Conservation (phyloP, 2,329 filamentous ascomycete genomes). For the Xylaria sp. region DNA sequence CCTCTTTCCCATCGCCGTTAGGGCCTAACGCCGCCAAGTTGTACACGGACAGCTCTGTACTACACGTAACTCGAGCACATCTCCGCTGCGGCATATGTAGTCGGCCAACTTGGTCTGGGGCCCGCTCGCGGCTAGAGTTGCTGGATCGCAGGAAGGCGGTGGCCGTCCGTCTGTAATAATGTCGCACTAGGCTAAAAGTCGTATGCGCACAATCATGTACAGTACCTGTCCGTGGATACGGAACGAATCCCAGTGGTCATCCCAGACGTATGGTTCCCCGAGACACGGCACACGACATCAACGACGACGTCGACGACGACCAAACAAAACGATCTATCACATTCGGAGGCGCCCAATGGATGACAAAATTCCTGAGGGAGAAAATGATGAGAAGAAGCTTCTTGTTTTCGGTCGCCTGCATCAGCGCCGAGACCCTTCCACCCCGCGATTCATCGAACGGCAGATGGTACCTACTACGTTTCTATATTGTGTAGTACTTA, state of each 20-base stretch:
- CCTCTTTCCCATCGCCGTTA: slow-evolving; percentile 1
- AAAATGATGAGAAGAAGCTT: slow-evolving; percentile 6
- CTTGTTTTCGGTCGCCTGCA: slow-evolving; percentile 11
- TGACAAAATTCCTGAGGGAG: neutral
- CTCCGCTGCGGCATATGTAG: slow-evolving; percentile 2
- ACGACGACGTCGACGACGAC: neutral
- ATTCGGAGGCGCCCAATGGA: slow-evolving; percentile 9
- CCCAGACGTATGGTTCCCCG: slow-evolving; percentile 10
- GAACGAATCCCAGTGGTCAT: slow-evolving; percentile 13
- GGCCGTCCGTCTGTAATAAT: neutral
- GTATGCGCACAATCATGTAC: slow-evolving; percentile 22
- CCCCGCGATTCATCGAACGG: slow-evolving; percentile 25
- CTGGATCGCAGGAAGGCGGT: slow-evolving; percentile 1
- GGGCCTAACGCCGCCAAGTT: neutral
- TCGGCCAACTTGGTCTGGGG: slow-evolving; percentile 3
- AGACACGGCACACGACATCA: slow-evolving; percentile 12
- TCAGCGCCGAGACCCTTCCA: slow-evolving; percentile 21
- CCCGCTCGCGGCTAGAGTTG: neutral
- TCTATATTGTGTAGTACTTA: slow-evolving; percentile 9
- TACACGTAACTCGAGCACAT: neutral
- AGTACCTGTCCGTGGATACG: slow-evolving; percentile 21
- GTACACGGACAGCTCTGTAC: neutral
- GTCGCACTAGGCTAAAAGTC: slow-evolving; percentile 5
- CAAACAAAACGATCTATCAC: slow-evolving; percentile 9
- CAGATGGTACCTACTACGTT: slow-evolving; percentile 13